Conservation (phyloP, 306 rosid genomes). For the Fragaria vesca region DNA sequence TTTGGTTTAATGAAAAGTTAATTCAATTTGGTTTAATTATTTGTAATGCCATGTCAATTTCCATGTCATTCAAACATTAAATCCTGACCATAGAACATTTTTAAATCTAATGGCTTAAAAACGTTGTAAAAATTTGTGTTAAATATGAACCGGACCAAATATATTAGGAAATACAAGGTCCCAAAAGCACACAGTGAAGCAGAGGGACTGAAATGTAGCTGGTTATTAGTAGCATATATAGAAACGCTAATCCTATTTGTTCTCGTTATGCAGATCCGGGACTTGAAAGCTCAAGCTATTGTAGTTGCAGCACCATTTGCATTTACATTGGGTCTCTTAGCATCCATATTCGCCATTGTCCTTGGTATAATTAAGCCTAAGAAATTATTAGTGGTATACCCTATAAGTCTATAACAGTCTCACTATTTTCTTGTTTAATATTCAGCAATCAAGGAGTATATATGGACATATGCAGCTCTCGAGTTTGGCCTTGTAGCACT, state of each 20-base stretch:
- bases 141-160: too few relatives aligned
- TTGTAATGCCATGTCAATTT: too few relatives aligned
- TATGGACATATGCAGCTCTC: constrained; percentile 97
- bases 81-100: too few relatives aligned
- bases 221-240: neutral
- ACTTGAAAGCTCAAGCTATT: constrained; percentile 81
- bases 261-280: constrained; percentile 58
- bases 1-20: too few relatives aligned
- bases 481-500: constrained; percentile 93
- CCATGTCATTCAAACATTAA: too few relatives aligned
- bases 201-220: neutral
- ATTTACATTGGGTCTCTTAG: constrained; percentile 73
- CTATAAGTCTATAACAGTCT: constrained; percentile 6
- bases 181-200: neutral
- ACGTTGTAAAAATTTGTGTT: too few relatives aligned
- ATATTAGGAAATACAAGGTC: neutral
- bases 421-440: constrained; percentile 15
- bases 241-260: constrained; percentile 8
- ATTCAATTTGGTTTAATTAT: too few relatives aligned
- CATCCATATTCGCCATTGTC: constrained; percentile 75
- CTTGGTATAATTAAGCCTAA: constrained; percentile 53
- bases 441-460: constrained; percentile 90
- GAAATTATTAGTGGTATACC: neutral
- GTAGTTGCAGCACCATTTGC: constrained; percentile 84
- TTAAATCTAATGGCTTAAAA: too few relatives aligned